phyloP scores from a whole-genome alignment of 2,329 filamentous ascomycete genomes.

The Trichoderma guizhouense region DNA sequence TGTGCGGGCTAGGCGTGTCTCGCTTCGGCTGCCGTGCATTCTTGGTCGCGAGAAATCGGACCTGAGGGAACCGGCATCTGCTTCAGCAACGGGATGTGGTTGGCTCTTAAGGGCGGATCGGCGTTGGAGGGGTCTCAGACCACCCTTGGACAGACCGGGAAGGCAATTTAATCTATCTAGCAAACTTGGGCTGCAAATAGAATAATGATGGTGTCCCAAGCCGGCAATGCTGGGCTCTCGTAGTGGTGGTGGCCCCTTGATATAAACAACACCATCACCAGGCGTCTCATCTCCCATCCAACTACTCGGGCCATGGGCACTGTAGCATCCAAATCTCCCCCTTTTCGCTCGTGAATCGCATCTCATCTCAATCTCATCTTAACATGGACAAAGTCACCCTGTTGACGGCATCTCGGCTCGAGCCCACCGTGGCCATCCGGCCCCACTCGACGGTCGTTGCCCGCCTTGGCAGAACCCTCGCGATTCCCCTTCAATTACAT shows the following conservation, averaged over 20 bases:
- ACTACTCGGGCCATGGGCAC: background rate
- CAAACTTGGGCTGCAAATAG: background rate
- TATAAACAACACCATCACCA: constrained; percentile 11
- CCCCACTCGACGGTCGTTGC: constrained; percentile 33
- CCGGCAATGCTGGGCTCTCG: background rate
- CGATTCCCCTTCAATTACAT: constrained; percentile 35
- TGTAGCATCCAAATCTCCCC: background rate
- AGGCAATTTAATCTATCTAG: background rate
- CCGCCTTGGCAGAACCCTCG: constrained; percentile 34
- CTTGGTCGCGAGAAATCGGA: background rate
- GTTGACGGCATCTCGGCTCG: constrained; percentile 38
- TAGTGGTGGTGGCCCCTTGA: background rate
- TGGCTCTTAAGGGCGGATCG: background rate
- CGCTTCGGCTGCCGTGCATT: background rate
- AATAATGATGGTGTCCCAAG: background rate
- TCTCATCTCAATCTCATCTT: background rate
- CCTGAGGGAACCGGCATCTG: background rate
- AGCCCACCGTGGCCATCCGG: constrained; percentile 29
- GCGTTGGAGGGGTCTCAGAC: background rate
- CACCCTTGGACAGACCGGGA: background rate
- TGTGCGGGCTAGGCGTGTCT: constrained; percentile 5
- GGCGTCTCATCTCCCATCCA: background rate
- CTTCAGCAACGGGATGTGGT: background rate
- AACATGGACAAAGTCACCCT: constrained; percentile 37
- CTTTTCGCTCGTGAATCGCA: background rate